A percentile compares a stretch with the other conserved stretches of the same genome.
These are phyloP conservation scores for Trichoderma sp. DNA, from an alignment of 2,329 filamentous ascomycete species.

Conservation along the genomic window DNA sequence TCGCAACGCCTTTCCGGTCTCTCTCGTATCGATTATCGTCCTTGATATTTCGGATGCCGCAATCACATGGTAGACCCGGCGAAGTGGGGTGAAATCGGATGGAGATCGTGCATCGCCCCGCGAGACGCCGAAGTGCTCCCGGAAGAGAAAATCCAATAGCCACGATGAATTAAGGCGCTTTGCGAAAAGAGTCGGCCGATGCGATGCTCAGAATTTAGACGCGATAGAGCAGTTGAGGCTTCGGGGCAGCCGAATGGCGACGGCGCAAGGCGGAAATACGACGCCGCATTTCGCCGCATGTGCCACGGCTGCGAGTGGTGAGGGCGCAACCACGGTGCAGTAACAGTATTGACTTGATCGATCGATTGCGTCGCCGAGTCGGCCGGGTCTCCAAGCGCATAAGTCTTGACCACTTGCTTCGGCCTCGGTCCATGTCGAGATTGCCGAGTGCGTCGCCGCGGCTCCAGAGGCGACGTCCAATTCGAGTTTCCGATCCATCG, in stretches of 20 bases:
- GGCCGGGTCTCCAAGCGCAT: not conserved
- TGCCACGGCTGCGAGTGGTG: not conserved
- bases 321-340: not conserved
- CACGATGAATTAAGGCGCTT: not conserved
- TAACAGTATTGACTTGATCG: not conserved
- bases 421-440: not conserved
- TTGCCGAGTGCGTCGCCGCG: constrained; percentile 16
- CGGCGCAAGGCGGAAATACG: constrained; percentile 8
- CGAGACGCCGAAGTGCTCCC: constrained; percentile 16
- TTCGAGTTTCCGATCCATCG: constrained; percentile 10
- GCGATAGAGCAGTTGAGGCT: not conserved
- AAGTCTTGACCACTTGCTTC: not conserved
- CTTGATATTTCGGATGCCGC: not conserved
- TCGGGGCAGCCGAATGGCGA: not conserved
- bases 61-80: constrained; percentile 3
- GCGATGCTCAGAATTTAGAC: not conserved
- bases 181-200: not conserved
- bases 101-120: constrained; percentile 8
- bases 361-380: constrained; percentile 11
- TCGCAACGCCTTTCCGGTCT: no score
- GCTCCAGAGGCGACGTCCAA: constrained; percentile 22
- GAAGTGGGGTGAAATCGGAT: constrained; percentile 17
- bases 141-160: not conserved
- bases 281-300: constrained; percentile 14
- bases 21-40: not conserved